Percentiles rank a stretch among this genome's conserved stretches.
Evolutionary conservation across 208 protist species (phyloP).

Genomic region (Leishmania lainsoni): DNA sequence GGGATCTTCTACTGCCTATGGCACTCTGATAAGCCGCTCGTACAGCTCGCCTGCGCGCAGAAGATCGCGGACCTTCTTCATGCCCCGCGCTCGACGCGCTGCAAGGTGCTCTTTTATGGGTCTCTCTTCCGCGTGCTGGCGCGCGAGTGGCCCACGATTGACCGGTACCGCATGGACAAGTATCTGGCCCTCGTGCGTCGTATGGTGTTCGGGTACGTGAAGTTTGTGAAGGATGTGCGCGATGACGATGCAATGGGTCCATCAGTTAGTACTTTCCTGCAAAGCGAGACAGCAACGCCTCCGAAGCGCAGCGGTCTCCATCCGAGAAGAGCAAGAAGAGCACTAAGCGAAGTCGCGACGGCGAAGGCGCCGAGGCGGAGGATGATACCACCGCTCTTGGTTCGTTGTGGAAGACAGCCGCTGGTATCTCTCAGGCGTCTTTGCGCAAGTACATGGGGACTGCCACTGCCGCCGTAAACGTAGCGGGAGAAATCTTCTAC

Average conservation of each 20-base stretch:
- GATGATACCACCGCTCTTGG: not conserved
- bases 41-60: constrained; percentile 85
- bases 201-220: constrained; percentile 58
- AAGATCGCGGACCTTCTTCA: constrained; percentile 70
- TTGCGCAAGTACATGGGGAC: constrained; percentile 29
- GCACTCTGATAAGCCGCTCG: constrained; percentile 93
- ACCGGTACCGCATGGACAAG: constrained; percentile 92
- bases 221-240: constrained; percentile 53
- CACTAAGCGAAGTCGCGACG: constrained; percentile 26
- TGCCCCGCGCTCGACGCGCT: constrained; percentile 44
- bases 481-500: constrained; percentile 57
- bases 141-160: constrained; percentile 90
- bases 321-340: constrained; percentile 11
- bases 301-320: not conserved
- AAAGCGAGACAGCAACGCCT: constrained; percentile 11
- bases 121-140: constrained; percentile 77
- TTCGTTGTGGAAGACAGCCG: constrained; percentile 23
- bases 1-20: constrained; percentile 91
- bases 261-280: constrained; percentile 14
- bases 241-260: constrained; percentile 12
- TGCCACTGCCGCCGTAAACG: constrained; percentile 14
- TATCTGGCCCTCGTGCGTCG: constrained; percentile 86
- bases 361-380: not conserved
- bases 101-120: constrained; percentile 69
- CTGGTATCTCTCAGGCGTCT: constrained; percentile 21